Conservation (phyloP, 441 rosid species). For the Pelargonium cotyledonis region DNA sequence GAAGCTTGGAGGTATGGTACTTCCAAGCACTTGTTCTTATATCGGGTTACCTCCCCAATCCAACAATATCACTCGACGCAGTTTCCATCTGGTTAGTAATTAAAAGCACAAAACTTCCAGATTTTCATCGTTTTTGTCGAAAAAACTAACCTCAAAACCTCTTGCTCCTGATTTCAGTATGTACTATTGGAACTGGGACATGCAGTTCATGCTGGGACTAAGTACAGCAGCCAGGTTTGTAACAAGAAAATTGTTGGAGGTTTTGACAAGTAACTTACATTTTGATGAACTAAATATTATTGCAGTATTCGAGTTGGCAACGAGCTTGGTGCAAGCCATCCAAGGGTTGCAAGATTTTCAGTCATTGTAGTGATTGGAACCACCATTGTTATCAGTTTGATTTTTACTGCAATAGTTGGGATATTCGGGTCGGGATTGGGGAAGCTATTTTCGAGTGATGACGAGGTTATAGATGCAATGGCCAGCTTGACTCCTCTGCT, state of each 20-base stretch:
- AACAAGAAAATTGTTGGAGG: neutral
- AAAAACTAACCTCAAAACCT: too few relatives aligned
- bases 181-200: constrained; percentile 83
- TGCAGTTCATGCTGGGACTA: constrained; percentile 84
- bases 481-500: constrained; percentile 58
- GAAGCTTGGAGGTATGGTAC: constrained; percentile 96
- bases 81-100: constrained; percentile 69
- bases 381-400: constrained; percentile 45
- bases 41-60: constrained; percentile 71
- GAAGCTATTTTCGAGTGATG: constrained; percentile 56
- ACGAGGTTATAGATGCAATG: constrained; percentile 55
- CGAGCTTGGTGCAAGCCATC: constrained; percentile 76
- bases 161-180: constrained; percentile 27
- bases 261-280: too few relatives aligned
- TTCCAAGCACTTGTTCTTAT: constrained; percentile 80
- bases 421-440: constrained; percentile 47
- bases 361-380: constrained; percentile 58
- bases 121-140: too few relatives aligned
- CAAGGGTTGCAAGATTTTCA: constrained; percentile 59
- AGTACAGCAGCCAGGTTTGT: constrained; percentile 70
- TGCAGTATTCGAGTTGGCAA: constrained; percentile 48
- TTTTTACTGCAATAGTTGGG: constrained; percentile 39
- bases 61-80: constrained; percentile 73
- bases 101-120: neutral
- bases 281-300: too few relatives aligned